Conservation (phyloP, 805 yeast genomes). For the Lachancea waltii region DNA sequence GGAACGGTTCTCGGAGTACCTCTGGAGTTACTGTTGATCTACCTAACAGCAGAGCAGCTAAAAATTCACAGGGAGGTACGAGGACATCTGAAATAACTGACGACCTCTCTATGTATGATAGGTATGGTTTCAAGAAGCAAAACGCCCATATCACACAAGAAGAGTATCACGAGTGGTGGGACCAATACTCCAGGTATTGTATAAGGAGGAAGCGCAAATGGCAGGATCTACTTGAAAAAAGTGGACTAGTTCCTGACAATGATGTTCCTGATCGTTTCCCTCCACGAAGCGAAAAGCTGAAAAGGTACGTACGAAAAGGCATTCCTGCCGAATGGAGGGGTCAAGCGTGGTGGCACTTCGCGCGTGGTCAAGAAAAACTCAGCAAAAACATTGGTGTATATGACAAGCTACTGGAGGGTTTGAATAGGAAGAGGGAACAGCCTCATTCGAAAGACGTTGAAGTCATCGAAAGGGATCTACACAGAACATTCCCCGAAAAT, state of each 20-base stretch:
- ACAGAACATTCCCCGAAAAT: slow-evolving; percentile 94
- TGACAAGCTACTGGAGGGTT: slow-evolving; percentile 45
- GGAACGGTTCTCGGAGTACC: slow-evolving; percentile 1
- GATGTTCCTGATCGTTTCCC: slow-evolving; percentile 65
- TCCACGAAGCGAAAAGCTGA: slow-evolving; percentile 67
- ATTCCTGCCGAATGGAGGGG: slow-evolving; percentile 98
- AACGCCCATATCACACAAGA: slow-evolving; percentile 44
- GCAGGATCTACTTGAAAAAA: slow-evolving; percentile 57
- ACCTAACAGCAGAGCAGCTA: not conserved
- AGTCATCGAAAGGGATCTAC: slow-evolving; percentile 87
- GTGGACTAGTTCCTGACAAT: slow-evolving; percentile 49
- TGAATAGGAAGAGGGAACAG: slow-evolving; percentile 9
- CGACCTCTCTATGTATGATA: slow-evolving; percentile 42
- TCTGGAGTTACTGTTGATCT: slow-evolving; percentile 4
- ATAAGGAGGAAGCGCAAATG: slow-evolving; percentile 69
- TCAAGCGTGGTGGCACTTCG: slow-evolving; percentile 92
- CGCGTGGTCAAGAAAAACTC: slow-evolving; percentile 71
- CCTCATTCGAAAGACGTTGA: slow-evolving; percentile 53
- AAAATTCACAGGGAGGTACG: slow-evolving; percentile 1
- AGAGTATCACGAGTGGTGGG: slow-evolving; percentile 73
- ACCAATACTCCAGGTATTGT: slow-evolving; percentile 55
- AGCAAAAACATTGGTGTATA: slow-evolving; percentile 69
- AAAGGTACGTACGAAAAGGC: slow-evolving; percentile 81
- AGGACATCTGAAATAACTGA: not conserved
- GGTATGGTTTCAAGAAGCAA: slow-evolving; percentile 82